Evolutionary conservation across 1,284 basidiomycete species (phyloP), one percentile per base, ranked within the genome.

Genomic region (Rhizoctonia solani): DNA sequence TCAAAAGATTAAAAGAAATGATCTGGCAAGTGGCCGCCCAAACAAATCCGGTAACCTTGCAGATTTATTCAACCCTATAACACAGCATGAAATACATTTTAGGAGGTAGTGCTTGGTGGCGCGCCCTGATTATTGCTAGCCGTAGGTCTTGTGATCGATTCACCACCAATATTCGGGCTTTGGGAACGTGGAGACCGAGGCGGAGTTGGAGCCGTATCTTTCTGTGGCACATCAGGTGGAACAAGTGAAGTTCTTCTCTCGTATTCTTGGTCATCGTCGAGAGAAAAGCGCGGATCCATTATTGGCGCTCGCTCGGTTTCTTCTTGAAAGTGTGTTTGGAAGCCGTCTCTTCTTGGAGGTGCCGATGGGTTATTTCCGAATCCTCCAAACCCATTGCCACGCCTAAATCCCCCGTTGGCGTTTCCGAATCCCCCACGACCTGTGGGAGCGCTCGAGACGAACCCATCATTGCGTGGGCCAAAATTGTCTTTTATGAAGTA

Each of bases 401-500:
- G 58, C 19, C 39, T 47, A 30, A 63, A 63, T 27, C 37, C 61
- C 8, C 41, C 32, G 37, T 39, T 49, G 32, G 23, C 30, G 23
- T 4, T 6, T 27, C 56, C 58, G 9, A 39, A 39, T 16, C 39
- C 39, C 11, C 55, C 55, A 34, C 25, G 4, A 41, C 55, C 16
- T 37, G 14, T 14, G 25, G 49, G 39, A 6, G 6, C n/a, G n/a
- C 19, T 32, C 9, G 50, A 42, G 4, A 65, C 61, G 37, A 34
- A 65, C 9, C 61, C 61, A 27, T 65, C 61, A 16, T 65, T 34
- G 16, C 61, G 50, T 29, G 19, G 61, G 19, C 49, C 49, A 46
- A 65, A 65, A 30, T 65, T 65, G 19, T 65, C 61, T 54, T 54
- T 65, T 16, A 65, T 21, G 30, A 65, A 65, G 41, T 65, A 65